These are phyloP conservation scores for Chlamydomonas asymmetrica DNA, from an alignment of 139 green algal species.

Conservation along the genomic window DNA sequence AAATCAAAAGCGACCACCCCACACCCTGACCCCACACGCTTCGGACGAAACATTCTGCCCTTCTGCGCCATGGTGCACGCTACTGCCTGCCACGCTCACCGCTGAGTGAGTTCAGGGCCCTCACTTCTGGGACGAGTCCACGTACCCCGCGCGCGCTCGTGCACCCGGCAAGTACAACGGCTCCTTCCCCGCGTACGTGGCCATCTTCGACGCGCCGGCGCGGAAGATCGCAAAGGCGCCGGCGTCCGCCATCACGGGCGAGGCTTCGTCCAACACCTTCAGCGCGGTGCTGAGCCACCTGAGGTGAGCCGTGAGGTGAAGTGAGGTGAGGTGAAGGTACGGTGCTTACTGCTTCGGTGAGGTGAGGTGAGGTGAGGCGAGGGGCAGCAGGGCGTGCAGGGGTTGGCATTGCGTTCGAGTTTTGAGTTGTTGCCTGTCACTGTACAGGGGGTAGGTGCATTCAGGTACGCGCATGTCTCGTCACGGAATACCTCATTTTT, in stretches of 20 bases:
- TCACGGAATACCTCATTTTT: too few species aligned
- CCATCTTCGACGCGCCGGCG: conserved; percentile 41
- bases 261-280: conserved; percentile 64
- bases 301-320: conserved; percentile 27
- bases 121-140: conserved; percentile 65
- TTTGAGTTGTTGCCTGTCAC: too few species aligned
- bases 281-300: conserved; percentile 42
- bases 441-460: too few species aligned
- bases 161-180: conserved; percentile 37
- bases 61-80: too few species aligned
- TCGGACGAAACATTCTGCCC: background rate
- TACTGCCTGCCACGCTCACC: too few species aligned
- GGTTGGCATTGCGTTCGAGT: too few species aligned
- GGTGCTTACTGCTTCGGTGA: too few species aligned
- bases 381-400: too few species aligned
- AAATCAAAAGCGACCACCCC: background rate
- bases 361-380: too few species aligned
- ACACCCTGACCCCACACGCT: background rate
- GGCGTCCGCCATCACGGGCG: conserved; percentile 33
- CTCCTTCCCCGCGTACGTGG: conserved; percentile 44
- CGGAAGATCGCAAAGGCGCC: conserved; percentile 1
- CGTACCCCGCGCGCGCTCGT: conserved; percentile 22
- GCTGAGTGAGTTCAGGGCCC: conserved; percentile 38
- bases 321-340: too few species aligned
- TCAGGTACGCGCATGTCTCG: too few species aligned